phyloP scores from a whole-genome alignment of 345 rosid genomes.

The Euphorbia lathyris region DNA sequence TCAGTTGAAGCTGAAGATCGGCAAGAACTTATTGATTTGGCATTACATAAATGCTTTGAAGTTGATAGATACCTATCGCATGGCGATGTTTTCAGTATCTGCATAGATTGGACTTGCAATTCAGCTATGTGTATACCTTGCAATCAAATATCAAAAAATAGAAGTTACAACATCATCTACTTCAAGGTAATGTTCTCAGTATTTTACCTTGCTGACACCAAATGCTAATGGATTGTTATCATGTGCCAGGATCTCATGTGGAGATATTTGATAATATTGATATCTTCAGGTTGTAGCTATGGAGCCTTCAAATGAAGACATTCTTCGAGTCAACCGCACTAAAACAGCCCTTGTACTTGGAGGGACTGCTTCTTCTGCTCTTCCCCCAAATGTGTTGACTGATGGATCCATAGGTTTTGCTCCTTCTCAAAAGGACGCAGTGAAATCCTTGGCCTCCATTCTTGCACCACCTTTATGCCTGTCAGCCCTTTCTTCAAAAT shows the following conservation, averaged over 20 bases:
- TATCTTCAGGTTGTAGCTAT: constrained; percentile 69
- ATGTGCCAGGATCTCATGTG: constrained; percentile 18
- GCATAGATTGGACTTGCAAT: constrained; percentile 69
- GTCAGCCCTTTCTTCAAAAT: constrained; percentile 73
- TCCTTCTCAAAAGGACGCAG: constrained; percentile 65
- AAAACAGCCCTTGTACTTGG: constrained; percentile 96
- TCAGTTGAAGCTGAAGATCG: constrained; percentile 74
- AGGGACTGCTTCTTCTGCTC: constrained; percentile 66
- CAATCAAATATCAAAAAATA: constrained; percentile 41
- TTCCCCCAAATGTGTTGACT: constrained; percentile 72
- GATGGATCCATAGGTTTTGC: constrained; percentile 40
- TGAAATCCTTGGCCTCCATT: constrained; percentile 69
- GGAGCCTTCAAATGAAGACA: constrained; percentile 81
- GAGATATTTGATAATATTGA: constrained; percentile 30
- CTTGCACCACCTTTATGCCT: constrained; percentile 82
- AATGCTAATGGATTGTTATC: constrained; percentile 2
- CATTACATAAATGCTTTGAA: constrained; percentile 69
- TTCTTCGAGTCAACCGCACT: constrained; percentile 67
- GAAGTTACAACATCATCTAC: constrained; percentile 42
- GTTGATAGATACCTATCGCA: constrained; percentile 66
- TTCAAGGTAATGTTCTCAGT: constrained; percentile 58
- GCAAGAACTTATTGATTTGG: constrained; percentile 77
- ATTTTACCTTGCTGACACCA: constrained; percentile 1
- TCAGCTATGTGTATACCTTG: constrained; percentile 71
- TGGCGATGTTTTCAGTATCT: constrained; percentile 72